Evolutionary conservation across 2,329 filamentous ascomycete species (phyloP), one percentile per base, ranked within the genome.

Genomic region (Pyricularia sp.): DNA sequence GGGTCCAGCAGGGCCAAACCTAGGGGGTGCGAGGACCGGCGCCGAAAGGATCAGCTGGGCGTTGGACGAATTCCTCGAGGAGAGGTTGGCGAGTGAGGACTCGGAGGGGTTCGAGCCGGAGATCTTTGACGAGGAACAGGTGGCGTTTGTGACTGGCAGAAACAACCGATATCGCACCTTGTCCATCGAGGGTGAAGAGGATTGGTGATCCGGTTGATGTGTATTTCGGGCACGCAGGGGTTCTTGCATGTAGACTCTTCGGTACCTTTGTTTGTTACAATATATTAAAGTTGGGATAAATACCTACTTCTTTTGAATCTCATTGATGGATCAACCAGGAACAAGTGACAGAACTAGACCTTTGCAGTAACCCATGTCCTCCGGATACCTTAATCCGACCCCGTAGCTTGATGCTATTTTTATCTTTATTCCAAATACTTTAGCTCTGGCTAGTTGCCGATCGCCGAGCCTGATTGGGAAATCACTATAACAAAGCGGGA

Each of bases 1-100:
- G 13, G 68, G 68, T 0, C 68, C 68, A 7, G 64, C 65, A 1
- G 64, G 67, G 1, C 65, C 67, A 26, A 69, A 69, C 60, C 65
- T 69, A 12, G 66, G 67, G 9, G 68, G 68, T 31, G 65, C 57
- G 31, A 69, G 67, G 64, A 62, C 66, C 13, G 67, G 64, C 0
- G 68, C 68, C 1, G 68, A 69, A 53, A 66, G 68, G 3, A 66
- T 68, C 16, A 63, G 66, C 5, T 65, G 67, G 35, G 68, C 67
- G 28, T 16, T 64, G 30, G 63, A 64, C 12, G 63, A 40, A 53
- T n/a, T 60, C 12, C 63, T 64, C 53, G 63, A 64, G 63, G 53
- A 53, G 44, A 24, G 53, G 28, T 24, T 31, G 31, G 53, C 31
- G 3, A 30, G 22, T 12, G 53, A 49, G 16, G 31, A 40, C 10